Conservation (phyloP, 768 basidiomycete species). For the Artomyces pyxidatus region DNA sequence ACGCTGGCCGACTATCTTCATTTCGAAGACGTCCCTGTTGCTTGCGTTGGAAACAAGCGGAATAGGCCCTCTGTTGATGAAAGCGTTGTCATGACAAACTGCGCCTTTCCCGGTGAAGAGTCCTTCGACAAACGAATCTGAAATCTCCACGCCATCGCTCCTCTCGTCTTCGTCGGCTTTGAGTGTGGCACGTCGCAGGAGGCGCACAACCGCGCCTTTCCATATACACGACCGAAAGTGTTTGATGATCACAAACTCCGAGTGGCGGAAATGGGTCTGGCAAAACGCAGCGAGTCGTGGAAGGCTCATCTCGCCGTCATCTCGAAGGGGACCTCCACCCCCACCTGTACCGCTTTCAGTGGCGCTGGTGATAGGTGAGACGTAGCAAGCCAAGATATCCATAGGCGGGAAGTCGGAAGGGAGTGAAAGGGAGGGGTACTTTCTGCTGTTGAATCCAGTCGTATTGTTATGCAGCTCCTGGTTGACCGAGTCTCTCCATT, state of each 20-base stretch:
- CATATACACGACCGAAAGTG: conserved; percentile 78
- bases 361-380: conserved; percentile 67
- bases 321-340: conserved; percentile 44
- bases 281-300: conserved; percentile 48
- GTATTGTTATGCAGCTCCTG: conserved; percentile 63
- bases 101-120: conserved; percentile 38
- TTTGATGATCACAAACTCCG: conserved; percentile 68
- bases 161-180: conserved; percentile 3
- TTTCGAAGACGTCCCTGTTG: conserved; percentile 32
- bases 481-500: conserved; percentile 54
- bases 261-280: conserved; percentile 73
- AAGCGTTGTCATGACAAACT: conserved; percentile 5
- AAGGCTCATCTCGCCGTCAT: background rate
- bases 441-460: conserved; percentile 50
- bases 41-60: background rate
- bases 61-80: conserved; percentile 15
- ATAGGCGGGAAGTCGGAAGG: conserved; percentile 61
- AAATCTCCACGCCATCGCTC: conserved; percentile 24
- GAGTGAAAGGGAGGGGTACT: conserved; percentile 57
- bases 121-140: conserved; percentile 37
- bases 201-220: conserved; percentile 60
- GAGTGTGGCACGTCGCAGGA: conserved; percentile 54
- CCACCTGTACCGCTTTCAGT: conserved; percentile 39
- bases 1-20: conserved; percentile 60
- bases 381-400: conserved; percentile 68